Conservation (phyloP, 1,284 basidiomycete genomes). For the Ceraceosorus bombacis region DNA sequence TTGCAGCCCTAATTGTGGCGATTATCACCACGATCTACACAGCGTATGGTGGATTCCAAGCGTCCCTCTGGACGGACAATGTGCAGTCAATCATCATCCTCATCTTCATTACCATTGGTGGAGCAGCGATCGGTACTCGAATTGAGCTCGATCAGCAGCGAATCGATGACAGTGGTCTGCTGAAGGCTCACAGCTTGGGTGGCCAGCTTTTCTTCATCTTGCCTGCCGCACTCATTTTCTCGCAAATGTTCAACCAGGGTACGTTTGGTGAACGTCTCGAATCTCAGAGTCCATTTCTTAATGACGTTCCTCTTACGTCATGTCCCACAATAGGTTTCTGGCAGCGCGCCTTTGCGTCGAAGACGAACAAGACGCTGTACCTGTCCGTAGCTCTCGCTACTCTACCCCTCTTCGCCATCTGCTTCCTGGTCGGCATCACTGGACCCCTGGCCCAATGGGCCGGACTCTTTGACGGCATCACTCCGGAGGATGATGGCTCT, state of each 20-base stretch:
- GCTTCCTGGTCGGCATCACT: slow-evolving; percentile 46
- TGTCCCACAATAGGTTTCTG: slow-evolving; percentile 23
- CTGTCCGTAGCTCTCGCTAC: slow-evolving; percentile 39
- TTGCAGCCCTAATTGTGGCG: slow-evolving; percentile 45
- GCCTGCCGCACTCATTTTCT: slow-evolving; percentile 41
- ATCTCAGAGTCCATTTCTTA: not conserved
- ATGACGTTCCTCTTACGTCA: not conserved
- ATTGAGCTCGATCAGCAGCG: slow-evolving; percentile 35
- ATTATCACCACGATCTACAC: slow-evolving; percentile 47
- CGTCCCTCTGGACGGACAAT: slow-evolving; percentile 48
- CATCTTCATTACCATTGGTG: slow-evolving; percentile 42
- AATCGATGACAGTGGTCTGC: slow-evolving; percentile 34
- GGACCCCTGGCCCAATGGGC: slow-evolving; percentile 44
- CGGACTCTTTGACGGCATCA: slow-evolving; percentile 35
- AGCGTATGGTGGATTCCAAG: slow-evolving; percentile 48
- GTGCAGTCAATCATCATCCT: slow-evolving; percentile 46
- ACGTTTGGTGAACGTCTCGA: not conserved
- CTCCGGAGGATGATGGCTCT: slow-evolving; percentile 39
- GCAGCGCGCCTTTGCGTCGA: slow-evolving; percentile 47
- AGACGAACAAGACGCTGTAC: slow-evolving; percentile 40
- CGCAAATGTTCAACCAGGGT: slow-evolving; percentile 49
- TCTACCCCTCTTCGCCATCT: slow-evolving; percentile 42
- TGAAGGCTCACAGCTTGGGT: slow-evolving; percentile 36
- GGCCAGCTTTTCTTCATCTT: slow-evolving; percentile 48
- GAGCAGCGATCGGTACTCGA: slow-evolving; percentile 39